Evolutionary conservation across 495 filamentous ascomycete genomes (phyloP).

Genomic region (Cenococcum geophilum): DNA sequence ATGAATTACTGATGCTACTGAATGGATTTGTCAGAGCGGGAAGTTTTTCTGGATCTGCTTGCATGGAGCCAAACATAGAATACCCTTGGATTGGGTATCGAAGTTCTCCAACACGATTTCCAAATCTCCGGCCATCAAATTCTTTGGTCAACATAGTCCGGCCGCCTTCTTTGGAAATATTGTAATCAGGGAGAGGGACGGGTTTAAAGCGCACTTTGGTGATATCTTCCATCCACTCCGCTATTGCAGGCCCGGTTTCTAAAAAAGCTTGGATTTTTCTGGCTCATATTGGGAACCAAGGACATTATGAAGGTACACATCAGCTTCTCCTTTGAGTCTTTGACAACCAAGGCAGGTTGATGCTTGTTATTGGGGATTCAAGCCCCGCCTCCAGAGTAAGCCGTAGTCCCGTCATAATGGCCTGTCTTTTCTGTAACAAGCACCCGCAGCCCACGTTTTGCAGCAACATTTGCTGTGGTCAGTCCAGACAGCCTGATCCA

Average conservation of each 20-base stretch:
- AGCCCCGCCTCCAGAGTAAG: slow-evolving; percentile 29
- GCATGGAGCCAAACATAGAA: slow-evolving; percentile 3
- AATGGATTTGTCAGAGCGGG: slow-evolving; percentile 2
- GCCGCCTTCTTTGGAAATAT: slow-evolving; percentile 11
- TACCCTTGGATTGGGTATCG: slow-evolving; percentile 3
- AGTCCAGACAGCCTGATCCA: slow-evolving; percentile 31
- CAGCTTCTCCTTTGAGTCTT: slow-evolving; percentile 18
- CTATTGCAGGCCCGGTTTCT: slow-evolving; percentile 30
- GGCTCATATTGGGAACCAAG: slow-evolving; percentile 19
- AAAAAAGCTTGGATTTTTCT: slow-evolving; percentile 23
- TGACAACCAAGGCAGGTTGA: slow-evolving; percentile 18
- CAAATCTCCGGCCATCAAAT: slow-evolving; percentile 29
- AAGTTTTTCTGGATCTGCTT: not conserved
- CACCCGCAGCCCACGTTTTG: slow-evolving; percentile 15
- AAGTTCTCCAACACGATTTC: slow-evolving; percentile 6
- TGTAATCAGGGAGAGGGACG: slow-evolving; percentile 29
- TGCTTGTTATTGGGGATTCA: slow-evolving; percentile 29
- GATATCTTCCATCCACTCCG: slow-evolving; percentile 18
- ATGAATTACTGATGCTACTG: not conserved
- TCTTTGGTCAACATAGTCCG: slow-evolving; percentile 23
- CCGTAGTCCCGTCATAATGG: slow-evolving; percentile 27
- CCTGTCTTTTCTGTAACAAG: slow-evolving; percentile 33
- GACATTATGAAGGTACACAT: slow-evolving; percentile 24
- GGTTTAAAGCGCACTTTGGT: slow-evolving; percentile 15
- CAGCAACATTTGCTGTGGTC: slow-evolving; percentile 27